Conservation (phyloP, 2,329 filamentous ascomycete genomes). For the Claviceps sp. region DNA sequence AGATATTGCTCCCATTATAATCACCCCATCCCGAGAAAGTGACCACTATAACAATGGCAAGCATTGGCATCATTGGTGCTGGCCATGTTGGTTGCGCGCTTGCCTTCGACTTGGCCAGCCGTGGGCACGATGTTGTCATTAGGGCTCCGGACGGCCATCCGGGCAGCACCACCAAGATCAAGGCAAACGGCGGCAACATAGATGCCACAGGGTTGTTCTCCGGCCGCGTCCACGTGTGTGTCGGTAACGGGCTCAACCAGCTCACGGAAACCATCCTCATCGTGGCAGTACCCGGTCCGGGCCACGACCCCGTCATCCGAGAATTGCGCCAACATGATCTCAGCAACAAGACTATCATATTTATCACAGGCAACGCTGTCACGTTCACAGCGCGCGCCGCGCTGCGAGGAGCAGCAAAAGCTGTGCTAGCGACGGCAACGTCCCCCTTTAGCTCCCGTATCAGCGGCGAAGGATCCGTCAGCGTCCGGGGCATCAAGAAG, state of each 20-base stretch:
- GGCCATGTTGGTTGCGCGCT: slow-evolving; percentile 8
- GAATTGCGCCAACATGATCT: neutral
- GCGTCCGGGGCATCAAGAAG: slow-evolving; percentile 6
- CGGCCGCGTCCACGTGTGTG: neutral
- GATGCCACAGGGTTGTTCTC: neutral
- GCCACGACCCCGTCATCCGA: neutral
- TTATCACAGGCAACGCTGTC: neutral
- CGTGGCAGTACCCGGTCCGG: neutral
- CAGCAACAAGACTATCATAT: neutral
- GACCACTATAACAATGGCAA: neutral
- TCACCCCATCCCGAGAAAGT: neutral
- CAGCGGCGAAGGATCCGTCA: slow-evolving; percentile 4
- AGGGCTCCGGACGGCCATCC: slow-evolving; percentile 2
- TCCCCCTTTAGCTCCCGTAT: slow-evolving; percentile 8
- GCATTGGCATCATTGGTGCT: slow-evolving; percentile 7
- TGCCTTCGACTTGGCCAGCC: slow-evolving; percentile 4
- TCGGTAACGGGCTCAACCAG: neutral
- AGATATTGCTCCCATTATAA: no score
- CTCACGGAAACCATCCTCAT: neutral
- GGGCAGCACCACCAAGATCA: neutral
- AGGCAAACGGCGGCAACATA: neutral
- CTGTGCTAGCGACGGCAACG: slow-evolving; percentile 4
- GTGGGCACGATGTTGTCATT: slow-evolving; percentile 2
- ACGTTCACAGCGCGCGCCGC: neutral
- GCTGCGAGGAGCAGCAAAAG: neutral